Evolutionary conservation across 2,329 filamentous ascomycete genomes (phyloP), one percentile per base, ranked within the genome.

Genomic region (Clarireedia monteithiana): DNA sequence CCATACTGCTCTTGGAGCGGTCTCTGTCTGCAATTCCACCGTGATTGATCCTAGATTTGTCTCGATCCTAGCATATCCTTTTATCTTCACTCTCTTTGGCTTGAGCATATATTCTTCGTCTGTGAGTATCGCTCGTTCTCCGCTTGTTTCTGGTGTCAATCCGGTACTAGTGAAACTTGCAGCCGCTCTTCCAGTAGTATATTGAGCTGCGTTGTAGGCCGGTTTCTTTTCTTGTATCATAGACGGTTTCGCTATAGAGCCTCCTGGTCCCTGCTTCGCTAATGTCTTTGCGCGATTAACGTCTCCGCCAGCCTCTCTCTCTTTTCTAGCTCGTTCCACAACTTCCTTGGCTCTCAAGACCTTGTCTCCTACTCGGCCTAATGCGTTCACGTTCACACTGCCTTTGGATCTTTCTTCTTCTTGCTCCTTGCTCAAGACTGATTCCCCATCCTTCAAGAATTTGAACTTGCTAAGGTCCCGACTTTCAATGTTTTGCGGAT

Each of bases 101-200:
- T 89, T 90, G 53, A 99, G 80, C 88, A 99, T 95, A 72, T 92
- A 99, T 69, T 97, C 91, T 73, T 99, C 94, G 60, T 96, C 91
- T 1, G 87, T 89, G 48, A 99, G 79, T 48, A 95, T 75, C 4
- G 94, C 92, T 53, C 91, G 81, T 67, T 95, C 90, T 63, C 83
- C 87, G 55, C 88, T 91, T 0, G 94, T 99, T 68, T 95, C 88
- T 0, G 91, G 91, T 0, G 92, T 96, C 51, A 99, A 74, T 5
- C 94, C 92, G 0, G 94, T 99, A 64, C 89, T 95, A 6, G 94
- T 99, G 71, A 97, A 95, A 59, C 90, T 95, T 6, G 92, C 92
- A 1, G 94, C 94, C 3, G 94, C 91, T 65, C 83, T 84, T 53
- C 94, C 94, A 0, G 89, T 96, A 0, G 94, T 97, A 71, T 96